Conservation (phyloP, 1,139 yeast species). For the Petasospora rhodanensis region DNA sequence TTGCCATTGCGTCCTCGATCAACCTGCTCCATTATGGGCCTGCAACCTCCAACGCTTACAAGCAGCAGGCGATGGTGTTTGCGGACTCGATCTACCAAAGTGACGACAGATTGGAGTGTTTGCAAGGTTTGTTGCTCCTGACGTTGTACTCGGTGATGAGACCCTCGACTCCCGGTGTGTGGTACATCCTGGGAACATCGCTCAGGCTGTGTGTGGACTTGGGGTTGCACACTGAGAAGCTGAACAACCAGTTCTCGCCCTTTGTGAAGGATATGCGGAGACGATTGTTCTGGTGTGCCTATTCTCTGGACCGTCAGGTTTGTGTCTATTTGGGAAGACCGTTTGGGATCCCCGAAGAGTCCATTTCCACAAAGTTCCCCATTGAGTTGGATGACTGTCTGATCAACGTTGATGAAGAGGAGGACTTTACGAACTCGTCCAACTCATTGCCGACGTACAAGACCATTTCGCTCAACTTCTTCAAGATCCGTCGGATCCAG, state of each 20-base stretch:
- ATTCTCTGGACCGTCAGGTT: constrained; percentile 74
- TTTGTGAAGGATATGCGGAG: constrained; percentile 66
- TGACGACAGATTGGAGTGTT: constrained; percentile 58
- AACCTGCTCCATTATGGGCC: constrained; percentile 68
- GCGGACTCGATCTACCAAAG: constrained; percentile 57
- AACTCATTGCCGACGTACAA: constrained; percentile 58
- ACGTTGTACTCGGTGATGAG: constrained; percentile 71
- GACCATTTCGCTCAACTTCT: constrained; percentile 58
- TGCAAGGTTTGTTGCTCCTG: constrained; percentile 67
- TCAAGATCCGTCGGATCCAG: constrained; percentile 67
- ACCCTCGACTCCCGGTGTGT: constrained; percentile 83
- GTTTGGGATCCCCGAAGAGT: constrained; percentile 70
- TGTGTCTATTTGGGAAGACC: constrained; percentile 72
- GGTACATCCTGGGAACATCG: constrained; percentile 86
- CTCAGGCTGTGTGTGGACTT: constrained; percentile 75
- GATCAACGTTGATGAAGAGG: constrained; percentile 36
- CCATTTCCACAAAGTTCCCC: constrained; percentile 62
- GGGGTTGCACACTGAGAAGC: constrained; percentile 68
- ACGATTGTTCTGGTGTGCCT: constrained; percentile 85
- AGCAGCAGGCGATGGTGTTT: constrained; percentile 60
- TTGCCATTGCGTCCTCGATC: constrained; percentile 78
- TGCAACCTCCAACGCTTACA: constrained; percentile 66
- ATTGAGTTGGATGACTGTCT: constrained; percentile 68
- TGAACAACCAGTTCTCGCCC: constrained; percentile 42
- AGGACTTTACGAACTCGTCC: constrained; percentile 29